A percentile compares a stretch with the other conserved stretches of the same genome.
Conservation (phyloP, 2,329 filamentous ascomycete species). For the Cladosporium phlei region DNA sequence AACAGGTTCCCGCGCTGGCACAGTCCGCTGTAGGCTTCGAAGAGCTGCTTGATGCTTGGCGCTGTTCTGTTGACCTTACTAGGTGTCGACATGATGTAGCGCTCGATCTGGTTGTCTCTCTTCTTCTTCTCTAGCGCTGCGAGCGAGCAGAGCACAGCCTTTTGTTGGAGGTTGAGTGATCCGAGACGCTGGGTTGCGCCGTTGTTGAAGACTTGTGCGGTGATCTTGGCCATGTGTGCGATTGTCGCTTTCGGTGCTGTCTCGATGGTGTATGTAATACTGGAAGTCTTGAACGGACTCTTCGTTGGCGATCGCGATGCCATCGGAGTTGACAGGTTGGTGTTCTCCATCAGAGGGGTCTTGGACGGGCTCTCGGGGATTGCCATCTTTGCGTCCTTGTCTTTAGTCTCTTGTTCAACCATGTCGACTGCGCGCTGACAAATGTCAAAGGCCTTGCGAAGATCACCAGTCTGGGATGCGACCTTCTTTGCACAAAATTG, state of each 20-base stretch:
- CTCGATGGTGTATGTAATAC: constrained; percentile 56
- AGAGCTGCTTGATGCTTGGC: constrained; percentile 78
- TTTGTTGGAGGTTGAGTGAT: constrained; percentile 90
- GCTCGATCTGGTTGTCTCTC: constrained; percentile 38
- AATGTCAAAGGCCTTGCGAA: constrained; percentile 93
- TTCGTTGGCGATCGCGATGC: constrained; percentile 39
- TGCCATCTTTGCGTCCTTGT: constrained; percentile 62
- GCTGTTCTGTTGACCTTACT: constrained; percentile 46
- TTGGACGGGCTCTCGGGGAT: constrained; percentile 59
- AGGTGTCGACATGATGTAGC: constrained; percentile 35
- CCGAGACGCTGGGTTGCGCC: constrained; percentile 79
- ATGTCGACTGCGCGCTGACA: constrained; percentile 84
- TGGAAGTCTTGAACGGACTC: constrained; percentile 19
- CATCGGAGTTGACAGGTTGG: constrained; percentile 63
- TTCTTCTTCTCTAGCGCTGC: constrained; percentile 78
- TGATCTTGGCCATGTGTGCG: constrained; percentile 85
- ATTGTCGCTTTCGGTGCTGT: constrained; percentile 87
- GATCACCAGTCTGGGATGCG: constrained; percentile 84
- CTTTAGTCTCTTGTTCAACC: constrained; percentile 76
- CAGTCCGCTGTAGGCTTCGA: constrained; percentile 73
- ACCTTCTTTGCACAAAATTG: constrained; percentile 94
- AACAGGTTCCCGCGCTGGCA: constrained; percentile 86
- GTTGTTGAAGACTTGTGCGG: constrained; percentile 83
- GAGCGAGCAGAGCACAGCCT: constrained; percentile 85
- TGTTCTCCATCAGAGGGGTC: constrained; percentile 73